phyloP scores from a whole-genome alignment of 1,284 basidiomycete species.

The Ceratobasidium sp. region DNA sequence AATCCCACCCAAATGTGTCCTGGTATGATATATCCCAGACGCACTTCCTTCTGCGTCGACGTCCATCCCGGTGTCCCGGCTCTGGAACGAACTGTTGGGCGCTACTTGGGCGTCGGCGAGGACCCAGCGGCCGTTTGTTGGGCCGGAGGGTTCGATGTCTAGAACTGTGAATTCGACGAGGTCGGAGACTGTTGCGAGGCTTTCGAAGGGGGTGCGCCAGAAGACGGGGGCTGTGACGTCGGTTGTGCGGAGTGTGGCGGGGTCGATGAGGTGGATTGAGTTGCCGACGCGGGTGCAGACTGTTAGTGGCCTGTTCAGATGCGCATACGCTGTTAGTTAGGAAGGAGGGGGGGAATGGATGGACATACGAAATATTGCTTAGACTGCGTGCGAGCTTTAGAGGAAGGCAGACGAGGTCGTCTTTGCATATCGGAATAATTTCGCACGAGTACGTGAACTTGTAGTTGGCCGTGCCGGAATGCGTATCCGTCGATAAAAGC shows the following conservation, averaged over 20 bases:
- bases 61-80: constrained; percentile 60
- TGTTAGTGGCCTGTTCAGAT: constrained; percentile 72
- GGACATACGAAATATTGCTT: constrained; percentile 79
- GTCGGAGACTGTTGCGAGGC: constrained; percentile 85
- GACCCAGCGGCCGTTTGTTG: constrained; percentile 79
- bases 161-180: constrained; percentile 96
- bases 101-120: constrained; percentile 96
- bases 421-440: constrained; percentile 97
- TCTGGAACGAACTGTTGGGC: constrained; percentile 79
- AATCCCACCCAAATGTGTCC: constrained; percentile 95
- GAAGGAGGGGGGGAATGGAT: background rate
- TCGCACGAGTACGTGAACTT: constrained; percentile 99
- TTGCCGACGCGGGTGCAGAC: constrained; percentile 94
- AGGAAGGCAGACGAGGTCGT: constrained; percentile 94
- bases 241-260: constrained; percentile 84
- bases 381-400: constrained; percentile 83
- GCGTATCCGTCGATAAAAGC: constrained; percentile 92
- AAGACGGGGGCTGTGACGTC: constrained; percentile 88
- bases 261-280: constrained; percentile 92
- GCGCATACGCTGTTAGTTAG: too few relatives aligned
- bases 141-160: constrained; percentile 89
- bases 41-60: constrained; percentile 62
- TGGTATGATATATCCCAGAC: constrained; percentile 93
- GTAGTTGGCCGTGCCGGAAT: constrained; percentile 93
- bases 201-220: constrained; percentile 91